A percentile compares a stretch with the other conserved stretches of the same genome.
phyloP scores from a whole-genome alignment of 805 yeast genomes.

The Isabelozyma pseudorhagii region DNA sequence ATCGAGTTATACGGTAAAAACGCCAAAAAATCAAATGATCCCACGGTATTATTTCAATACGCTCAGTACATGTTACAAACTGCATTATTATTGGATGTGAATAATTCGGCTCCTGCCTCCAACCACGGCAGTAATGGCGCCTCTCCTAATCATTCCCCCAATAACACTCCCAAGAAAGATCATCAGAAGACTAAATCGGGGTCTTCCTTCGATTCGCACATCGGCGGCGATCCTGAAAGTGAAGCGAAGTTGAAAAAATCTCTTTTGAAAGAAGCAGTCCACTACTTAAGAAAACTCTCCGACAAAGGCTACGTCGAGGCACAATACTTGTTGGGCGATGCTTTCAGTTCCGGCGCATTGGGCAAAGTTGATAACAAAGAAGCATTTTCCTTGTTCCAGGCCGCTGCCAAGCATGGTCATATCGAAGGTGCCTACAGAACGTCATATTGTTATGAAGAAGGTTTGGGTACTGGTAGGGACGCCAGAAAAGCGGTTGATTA shows the following conservation, averaged over 20 bases:
- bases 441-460: constrained; percentile 89
- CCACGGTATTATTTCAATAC: constrained; percentile 81
- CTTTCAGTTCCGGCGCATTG: constrained; percentile 78
- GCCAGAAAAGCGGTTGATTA: constrained; percentile 82
- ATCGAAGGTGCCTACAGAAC: constrained; percentile 89
- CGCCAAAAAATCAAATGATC: constrained; percentile 82
- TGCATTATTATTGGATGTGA: constrained; percentile 57
- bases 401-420: constrained; percentile 93
- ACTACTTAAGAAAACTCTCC: constrained; percentile 64
- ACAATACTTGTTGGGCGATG: constrained; percentile 89
- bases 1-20: constrained; percentile 83
- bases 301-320: constrained; percentile 86
- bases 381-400: constrained; percentile 72
- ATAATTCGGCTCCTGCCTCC: not conserved
- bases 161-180: constrained; percentile 1
- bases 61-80: constrained; percentile 89
- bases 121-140: not conserved
- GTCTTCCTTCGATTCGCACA: constrained; percentile 14
- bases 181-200: constrained; percentile 22
- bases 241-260: constrained; percentile 43
- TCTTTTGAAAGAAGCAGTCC: constrained; percentile 73
- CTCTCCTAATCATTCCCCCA: not conserved
- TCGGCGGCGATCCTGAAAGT: constrained; percentile 9
- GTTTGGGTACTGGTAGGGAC: constrained; percentile 88
- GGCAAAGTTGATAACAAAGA: constrained; percentile 77